Evolutionary conservation across 768 basidiomycete species (phyloP).

Genomic region (Suillus occidentalis): DNA sequence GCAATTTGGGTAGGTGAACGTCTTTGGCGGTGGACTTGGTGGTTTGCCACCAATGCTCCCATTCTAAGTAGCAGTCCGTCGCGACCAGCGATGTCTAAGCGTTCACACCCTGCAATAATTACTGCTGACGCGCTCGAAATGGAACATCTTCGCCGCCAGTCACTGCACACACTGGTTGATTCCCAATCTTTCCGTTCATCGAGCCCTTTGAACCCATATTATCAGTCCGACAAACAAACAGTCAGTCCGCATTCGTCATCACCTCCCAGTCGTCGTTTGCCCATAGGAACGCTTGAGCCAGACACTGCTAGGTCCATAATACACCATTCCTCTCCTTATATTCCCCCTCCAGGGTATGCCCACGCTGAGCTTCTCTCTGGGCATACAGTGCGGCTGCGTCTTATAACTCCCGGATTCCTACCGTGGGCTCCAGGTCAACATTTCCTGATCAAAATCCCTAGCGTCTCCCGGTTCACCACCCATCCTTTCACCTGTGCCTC

Average conservation of each 20-base stretch:
- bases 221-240: slow-evolving; percentile 13
- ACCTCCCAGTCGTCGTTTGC: neutral
- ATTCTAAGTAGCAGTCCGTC: slow-evolving; percentile 29
- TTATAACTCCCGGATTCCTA: slow-evolving; percentile 54
- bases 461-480: slow-evolving; percentile 55
- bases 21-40: slow-evolving; percentile 51
- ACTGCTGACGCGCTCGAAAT: slow-evolving; percentile 28
- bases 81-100: neutral
- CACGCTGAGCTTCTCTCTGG: slow-evolving; percentile 71
- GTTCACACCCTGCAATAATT: slow-evolving; percentile 2
- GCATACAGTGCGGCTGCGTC: slow-evolving; percentile 64
- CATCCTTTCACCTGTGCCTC: slow-evolving; percentile 78
- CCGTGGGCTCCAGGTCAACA: slow-evolving; percentile 81
- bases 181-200: slow-evolving; percentile 10
- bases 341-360: slow-evolving; percentile 66
- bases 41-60: slow-evolving; percentile 60
- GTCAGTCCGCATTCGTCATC: slow-evolving; percentile 6
- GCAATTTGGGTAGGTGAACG: slow-evolving; percentile 66
- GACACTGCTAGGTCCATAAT: neutral
- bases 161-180: slow-evolving; percentile 13
- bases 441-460: slow-evolving; percentile 66
- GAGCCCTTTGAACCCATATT: slow-evolving; percentile 28
- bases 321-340: slow-evolving; percentile 22
- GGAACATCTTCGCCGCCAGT: slow-evolving; percentile 13
- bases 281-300: slow-evolving; percentile 1